Conservation (phyloP, 2,329 filamentous ascomycete genomes). For the Phaeosphaeriaceae sp. region DNA sequence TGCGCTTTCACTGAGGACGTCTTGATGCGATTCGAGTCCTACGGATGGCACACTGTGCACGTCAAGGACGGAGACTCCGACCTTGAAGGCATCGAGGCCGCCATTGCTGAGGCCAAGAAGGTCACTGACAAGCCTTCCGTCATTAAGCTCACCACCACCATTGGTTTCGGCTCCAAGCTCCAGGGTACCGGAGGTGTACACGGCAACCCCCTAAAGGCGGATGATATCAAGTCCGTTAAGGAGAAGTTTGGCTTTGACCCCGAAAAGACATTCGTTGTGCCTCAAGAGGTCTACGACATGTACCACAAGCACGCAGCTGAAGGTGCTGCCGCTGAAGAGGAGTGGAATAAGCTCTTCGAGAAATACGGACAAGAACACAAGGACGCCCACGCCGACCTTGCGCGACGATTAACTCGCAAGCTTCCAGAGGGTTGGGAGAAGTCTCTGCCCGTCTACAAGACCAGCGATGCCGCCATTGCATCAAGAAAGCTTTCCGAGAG, state of each 20-base stretch:
- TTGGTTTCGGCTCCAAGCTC: conserved; percentile 92
- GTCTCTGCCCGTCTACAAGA: conserved; percentile 87
- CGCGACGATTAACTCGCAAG: conserved; percentile 78
- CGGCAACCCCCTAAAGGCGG: conserved; percentile 92
- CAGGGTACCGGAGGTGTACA: conserved; percentile 96
- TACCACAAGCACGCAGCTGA: conserved; percentile 85
- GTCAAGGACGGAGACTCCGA: conserved; percentile 90
- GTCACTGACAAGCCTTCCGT: conserved; percentile 96
- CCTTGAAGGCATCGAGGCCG: conserved; percentile 84
- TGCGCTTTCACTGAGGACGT: conserved; percentile 97
- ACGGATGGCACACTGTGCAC: conserved; percentile 90
- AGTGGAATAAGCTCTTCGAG: conserved; percentile 93
- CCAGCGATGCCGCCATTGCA: conserved; percentile 81
- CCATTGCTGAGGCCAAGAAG: conserved; percentile 81
- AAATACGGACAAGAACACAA: conserved; percentile 83
- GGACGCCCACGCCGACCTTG: conserved; percentile 78
- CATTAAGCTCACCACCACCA: conserved; percentile 97
- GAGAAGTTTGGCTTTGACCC: conserved; percentile 95
- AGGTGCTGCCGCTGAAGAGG: conserved; percentile 86
- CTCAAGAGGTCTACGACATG: conserved; percentile 90
- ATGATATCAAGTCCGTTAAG: conserved; percentile 95
- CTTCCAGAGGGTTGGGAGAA: conserved; percentile 98
- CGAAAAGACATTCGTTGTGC: conserved; percentile 88
- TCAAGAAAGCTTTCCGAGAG: conserved; percentile 96
- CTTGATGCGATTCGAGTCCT: conserved; percentile 90